phyloP scores from a whole-genome alignment of 441 rosid species.

The Eutrema salsugineum region DNA sequence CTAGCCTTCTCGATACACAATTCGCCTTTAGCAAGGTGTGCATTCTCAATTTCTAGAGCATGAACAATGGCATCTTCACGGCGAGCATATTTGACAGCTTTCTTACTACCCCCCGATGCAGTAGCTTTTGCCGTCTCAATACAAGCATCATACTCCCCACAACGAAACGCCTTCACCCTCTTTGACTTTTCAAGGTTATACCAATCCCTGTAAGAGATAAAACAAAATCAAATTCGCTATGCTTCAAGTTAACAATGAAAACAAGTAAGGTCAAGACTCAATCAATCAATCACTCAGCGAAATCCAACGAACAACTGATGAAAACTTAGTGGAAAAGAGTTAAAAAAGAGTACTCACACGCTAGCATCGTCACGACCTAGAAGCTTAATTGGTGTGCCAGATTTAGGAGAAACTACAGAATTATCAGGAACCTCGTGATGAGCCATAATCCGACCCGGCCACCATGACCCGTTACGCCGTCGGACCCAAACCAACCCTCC shows the following conservation, averaged over 20 bases:
- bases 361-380: slow-evolving; percentile 97
- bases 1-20: slow-evolving; percentile 34
- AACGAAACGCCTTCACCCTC: slow-evolving; percentile 95
- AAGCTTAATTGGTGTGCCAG: slow-evolving; percentile 96
- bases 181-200: slow-evolving; percentile 96
- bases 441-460: slow-evolving; percentile 98
- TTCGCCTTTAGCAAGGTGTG: slow-evolving; percentile 53
- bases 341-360: slow-evolving; percentile 54
- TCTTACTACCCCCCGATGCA: slow-evolving; percentile 62
- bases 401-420: slow-evolving; percentile 84
- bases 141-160: slow-evolving; percentile 92
- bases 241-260: not conserved
- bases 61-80: slow-evolving; percentile 97
- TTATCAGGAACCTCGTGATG: slow-evolving; percentile 75
- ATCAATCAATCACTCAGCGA: slow-evolving; percentile 15
- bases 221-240: not conserved
- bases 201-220: slow-evolving; percentile 69
- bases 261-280: not conserved
- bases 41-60: slow-evolving; percentile 90
- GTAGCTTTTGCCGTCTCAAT: slow-evolving; percentile 84
- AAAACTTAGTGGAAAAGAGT: not conserved
- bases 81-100: slow-evolving; percentile 87
- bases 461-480: slow-evolving; percentile 96
- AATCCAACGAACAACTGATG: not conserved
- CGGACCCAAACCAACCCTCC: slow-evolving; percentile 99